Evolutionary conservation across 2,329 filamentous ascomycete genomes (phyloP), one percentile per base, ranked within the genome.

Genomic region (Alternaria sp.): DNA sequence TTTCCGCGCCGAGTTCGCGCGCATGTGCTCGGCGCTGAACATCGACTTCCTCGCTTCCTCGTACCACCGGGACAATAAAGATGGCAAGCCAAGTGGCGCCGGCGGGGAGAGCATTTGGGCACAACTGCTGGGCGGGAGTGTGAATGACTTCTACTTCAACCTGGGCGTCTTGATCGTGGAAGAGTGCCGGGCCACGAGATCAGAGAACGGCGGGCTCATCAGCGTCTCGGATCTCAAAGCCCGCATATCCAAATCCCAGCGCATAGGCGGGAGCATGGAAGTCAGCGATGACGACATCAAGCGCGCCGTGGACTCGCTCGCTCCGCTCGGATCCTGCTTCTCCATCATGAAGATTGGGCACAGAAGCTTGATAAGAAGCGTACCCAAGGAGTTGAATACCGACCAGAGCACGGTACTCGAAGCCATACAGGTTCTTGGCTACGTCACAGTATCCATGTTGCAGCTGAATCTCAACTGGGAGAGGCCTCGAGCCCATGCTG

Each of bases 101-200:
- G 84, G 83, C 1, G 84, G 82, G 1, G 88, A 88, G 17, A 96
- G 91, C 62, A 89, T 97, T 62, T 98, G 96, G 95, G 91, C 93
- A 9, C 94, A 97, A 83, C 88, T 98, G 66, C 86, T 98, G 19
- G 96, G 96, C 28, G 89, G 91, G 63, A 93, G 90, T 73, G 94
- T 99, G 71, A 97, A 97, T 78, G 96, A 99, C 80, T 99, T 99
- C 78, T 99, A 98, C 83, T 98, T 98, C 80, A 95, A 97, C 83
- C 88, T 99, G 49, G 96, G 93, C 1, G 95, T 98, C n/a, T 87
- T 93, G 53, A 92, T 98, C 1, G 96, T 99, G 6, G 95, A 98
- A 80, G 89, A 97, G 8, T 99, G 96, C 77, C 86, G 93, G 6
- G 89, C 90, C 56, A 97, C 93, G 47, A 86, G 96, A 56, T 88